Base-by-base conservation (phyloP, 2,329 filamentous ascomycete species). In the Aspergillus fumigatiaffinis region DNA sequence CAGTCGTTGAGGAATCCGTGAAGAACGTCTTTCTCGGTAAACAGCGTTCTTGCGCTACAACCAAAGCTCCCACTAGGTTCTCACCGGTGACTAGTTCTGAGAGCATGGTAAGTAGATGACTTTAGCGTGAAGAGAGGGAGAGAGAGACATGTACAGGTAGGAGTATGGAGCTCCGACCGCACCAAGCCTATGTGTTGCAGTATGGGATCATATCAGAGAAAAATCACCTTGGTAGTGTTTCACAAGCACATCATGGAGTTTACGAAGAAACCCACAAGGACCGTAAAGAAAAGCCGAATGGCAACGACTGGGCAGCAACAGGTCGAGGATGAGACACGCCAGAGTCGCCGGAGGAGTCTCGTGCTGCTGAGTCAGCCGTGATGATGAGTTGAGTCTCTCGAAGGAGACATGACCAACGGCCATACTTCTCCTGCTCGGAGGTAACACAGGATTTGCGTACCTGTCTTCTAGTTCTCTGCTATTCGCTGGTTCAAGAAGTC, bases 141-240 rank as follows among this genome's bases (percentile, higher is more conserved):
- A 46, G 66, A 60, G 47, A 74, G 70, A 58, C 76, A 69, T 64
- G 75, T 75, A 46, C 72, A 74, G 54, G 69, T 72, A 74, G 55
- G 69, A 68, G 50, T 78, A 77, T 41, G 47, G 46, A 59, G 76
- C 73, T 60, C 75, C 79, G 59, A 80, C 76, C 57, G 77, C 77
- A 68, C 75, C 78, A 66, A 81, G 66, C 52, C 77, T 73, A 60
- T 78, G 75, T 29, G 12, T 35, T 35, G 77, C 75, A 25, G 78
- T 75, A 52, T 77, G 74, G 32, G 60, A 74, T 78, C 61, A 82
- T 73, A 60, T 77, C 75, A 54, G 71, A 68, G 50, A 76, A 54
- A 76, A 57, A 48, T 41, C 71, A 46, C 67, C 64, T 49, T 50
- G 48, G 10, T 38, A 53, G 46, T 29, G 50, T 56, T 52, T 68